phyloP scores from a whole-genome alignment of 352 stramenopile genomes.

The Phytophthora aleatoria region DNA sequence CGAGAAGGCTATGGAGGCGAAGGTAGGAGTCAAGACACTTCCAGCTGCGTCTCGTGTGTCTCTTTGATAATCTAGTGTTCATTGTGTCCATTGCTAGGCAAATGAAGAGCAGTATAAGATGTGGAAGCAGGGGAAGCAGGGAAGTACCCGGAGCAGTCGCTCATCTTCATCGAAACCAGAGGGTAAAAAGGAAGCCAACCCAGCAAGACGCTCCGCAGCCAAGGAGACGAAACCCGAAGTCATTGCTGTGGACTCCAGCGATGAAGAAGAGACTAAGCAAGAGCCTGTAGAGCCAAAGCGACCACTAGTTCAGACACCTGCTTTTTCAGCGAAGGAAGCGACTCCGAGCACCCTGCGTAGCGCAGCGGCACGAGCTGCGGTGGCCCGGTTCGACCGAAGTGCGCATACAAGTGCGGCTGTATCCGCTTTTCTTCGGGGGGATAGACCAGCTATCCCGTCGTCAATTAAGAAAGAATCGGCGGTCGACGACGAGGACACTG shows the following conservation, averaged over 20 bases:
- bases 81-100: conserved; percentile 33
- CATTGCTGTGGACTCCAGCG: conserved; percentile 17
- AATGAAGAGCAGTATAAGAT: conserved; percentile 75
- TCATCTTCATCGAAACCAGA: conserved; percentile 8
- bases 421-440: conserved; percentile 37
- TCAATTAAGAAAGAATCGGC: conserved; percentile 3
- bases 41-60: not conserved
- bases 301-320: conserved; percentile 24
- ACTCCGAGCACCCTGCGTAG: conserved; percentile 43
- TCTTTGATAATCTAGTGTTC: not conserved
- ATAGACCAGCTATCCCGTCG: not conserved
- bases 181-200: conserved; percentile 5
- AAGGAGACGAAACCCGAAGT: conserved; percentile 29
- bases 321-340: conserved; percentile 35
- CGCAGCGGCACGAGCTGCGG: conserved; percentile 59
- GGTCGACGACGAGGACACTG: conserved; percentile 28
- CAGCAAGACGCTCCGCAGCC: conserved; percentile 4
- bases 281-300: conserved; percentile 15
- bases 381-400: conserved; percentile 55
- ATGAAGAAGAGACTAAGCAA: conserved; percentile 25
- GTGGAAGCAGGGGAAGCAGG: conserved; percentile 59
- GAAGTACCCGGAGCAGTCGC: not conserved
- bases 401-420: conserved; percentile 48
- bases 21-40: conserved; percentile 38
- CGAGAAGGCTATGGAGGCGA: conserved; percentile 79